Conservation (phyloP, 805 yeast species). For the Candida germanica region DNA sequence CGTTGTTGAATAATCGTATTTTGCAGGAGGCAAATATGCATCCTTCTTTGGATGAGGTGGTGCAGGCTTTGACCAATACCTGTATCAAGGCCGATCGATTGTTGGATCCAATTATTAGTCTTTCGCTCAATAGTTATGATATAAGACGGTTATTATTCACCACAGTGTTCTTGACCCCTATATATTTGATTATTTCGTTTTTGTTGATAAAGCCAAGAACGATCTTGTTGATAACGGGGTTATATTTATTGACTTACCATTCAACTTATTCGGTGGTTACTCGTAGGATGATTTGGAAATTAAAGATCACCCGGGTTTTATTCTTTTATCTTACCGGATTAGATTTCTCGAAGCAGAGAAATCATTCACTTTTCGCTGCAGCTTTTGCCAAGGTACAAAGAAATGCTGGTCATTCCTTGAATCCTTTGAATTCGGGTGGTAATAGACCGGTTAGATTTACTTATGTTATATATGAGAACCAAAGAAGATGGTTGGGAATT, state of each 20-base stretch:
- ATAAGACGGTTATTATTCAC: constrained; percentile 78
- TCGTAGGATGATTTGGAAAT: constrained; percentile 81
- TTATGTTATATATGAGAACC: constrained; percentile 89
- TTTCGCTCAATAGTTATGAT: constrained; percentile 74
- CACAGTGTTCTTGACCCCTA: constrained; percentile 80
- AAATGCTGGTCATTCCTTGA: constrained; percentile 24
- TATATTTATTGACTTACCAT: constrained; percentile 74
- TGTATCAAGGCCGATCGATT: constrained; percentile 75
- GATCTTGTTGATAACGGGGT: constrained; percentile 56
- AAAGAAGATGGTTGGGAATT: constrained; percentile 94
- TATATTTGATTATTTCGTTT: constrained; percentile 67
- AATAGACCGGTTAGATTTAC: constrained; percentile 72
- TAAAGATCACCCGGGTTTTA: constrained; percentile 62
- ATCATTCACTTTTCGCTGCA: constrained; percentile 49
- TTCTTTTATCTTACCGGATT: constrained; percentile 86
- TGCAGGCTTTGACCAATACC: constrained; percentile 70
- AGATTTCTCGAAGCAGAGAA: constrained; percentile 54
- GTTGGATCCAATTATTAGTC: constrained; percentile 71
- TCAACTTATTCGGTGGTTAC: constrained; percentile 82
- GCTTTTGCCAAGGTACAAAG: constrained; percentile 53
- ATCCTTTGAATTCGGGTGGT: constrained; percentile 15
- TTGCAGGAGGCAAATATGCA: constrained; percentile 56
- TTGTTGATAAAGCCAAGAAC: constrained; percentile 70
- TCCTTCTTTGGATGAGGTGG: constrained; percentile 85
- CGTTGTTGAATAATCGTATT: constrained; percentile 54